A percentile compares a stretch with the other conserved stretches of the same genome.
These are phyloP conservation scores for Cryptococcus depauperatus DNA, from an alignment of 1,284 basidiomycete genomes.

Conservation along the genomic window DNA sequence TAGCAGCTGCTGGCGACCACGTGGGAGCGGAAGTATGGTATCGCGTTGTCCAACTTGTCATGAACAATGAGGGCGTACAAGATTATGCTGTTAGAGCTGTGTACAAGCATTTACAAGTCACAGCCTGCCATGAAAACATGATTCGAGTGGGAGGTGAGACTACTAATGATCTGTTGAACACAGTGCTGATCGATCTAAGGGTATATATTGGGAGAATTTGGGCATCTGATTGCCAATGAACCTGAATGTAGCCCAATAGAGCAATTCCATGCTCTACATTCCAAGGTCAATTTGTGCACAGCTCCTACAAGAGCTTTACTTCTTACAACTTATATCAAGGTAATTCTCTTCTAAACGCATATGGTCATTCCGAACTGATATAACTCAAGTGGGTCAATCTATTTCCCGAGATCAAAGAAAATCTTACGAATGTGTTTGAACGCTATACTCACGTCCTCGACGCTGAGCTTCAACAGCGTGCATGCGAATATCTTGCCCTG, in stretches of 20 bases:
- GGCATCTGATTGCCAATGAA: constrained; percentile 94
- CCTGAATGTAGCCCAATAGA: constrained; percentile 85
- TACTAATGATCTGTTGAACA: not conserved
- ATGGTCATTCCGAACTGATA: constrained; percentile 3
- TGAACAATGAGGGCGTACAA: constrained; percentile 94
- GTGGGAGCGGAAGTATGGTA: constrained; percentile 99
- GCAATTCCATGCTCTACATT: constrained; percentile 89
- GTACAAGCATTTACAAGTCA: constrained; percentile 77
- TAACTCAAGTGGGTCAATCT: constrained; percentile 63
- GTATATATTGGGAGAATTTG: constrained; percentile 66
- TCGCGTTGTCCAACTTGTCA: constrained; percentile 94
- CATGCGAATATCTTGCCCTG: constrained; percentile 89
- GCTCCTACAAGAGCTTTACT: constrained; percentile 86
- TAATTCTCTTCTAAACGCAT: no score
- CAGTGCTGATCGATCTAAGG: not conserved
- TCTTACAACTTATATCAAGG: constrained; percentile 96
- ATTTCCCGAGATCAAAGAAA: constrained; percentile 95
- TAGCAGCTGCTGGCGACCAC: constrained; percentile 93
- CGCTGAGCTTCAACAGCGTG: constrained; percentile 93
- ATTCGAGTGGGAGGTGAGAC: constrained; percentile 84
- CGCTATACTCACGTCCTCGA: constrained; percentile 98
- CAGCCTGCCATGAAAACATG: constrained; percentile 91
- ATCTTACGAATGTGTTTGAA: constrained; percentile 89
- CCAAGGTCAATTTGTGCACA: constrained; percentile 90
- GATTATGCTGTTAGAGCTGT: constrained; percentile 92